Conservation (phyloP, 192 early-diverging fungal species). For the Backusella westeae region DNA sequence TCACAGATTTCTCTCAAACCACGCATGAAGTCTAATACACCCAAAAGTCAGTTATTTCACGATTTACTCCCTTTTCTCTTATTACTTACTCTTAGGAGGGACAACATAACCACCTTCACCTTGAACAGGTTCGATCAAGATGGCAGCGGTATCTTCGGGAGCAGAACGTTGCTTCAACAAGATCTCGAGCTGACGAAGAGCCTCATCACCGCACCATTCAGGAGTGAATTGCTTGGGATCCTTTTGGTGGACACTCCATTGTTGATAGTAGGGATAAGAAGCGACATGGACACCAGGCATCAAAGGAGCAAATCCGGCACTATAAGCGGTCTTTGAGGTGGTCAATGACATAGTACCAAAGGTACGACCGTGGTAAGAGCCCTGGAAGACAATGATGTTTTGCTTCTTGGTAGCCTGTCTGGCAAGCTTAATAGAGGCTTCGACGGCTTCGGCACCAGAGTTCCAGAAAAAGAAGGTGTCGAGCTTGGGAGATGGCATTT, state of each 20-base stretch:
- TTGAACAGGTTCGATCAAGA: constrained; percentile 41
- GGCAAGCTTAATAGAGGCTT: constrained; percentile 38
- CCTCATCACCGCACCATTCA: constrained; percentile 25
- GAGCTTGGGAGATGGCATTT: constrained; percentile 25
- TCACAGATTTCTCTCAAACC: constrained; percentile 33
- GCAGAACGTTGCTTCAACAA: constrained; percentile 36
- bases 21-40: constrained; percentile 13
- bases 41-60: not conserved
- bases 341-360: constrained; percentile 38
- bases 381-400: constrained; percentile 41
- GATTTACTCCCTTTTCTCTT: not conserved
- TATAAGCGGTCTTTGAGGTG: constrained; percentile 33
- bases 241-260: constrained; percentile 10
- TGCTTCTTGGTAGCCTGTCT: constrained; percentile 40
- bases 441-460: constrained; percentile 42
- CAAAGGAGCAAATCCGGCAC: constrained; percentile 36
- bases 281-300: constrained; percentile 40
- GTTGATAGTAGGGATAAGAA: constrained; percentile 27
- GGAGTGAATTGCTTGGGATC: constrained; percentile 17
- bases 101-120: constrained; percentile 43
- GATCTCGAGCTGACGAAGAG: constrained; percentile 28
- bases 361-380: constrained; percentile 39
- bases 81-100: constrained; percentile 30
- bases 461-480: constrained; percentile 42
- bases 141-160: constrained; percentile 38